phyloP scores from a whole-genome alignment of 2,329 filamentous ascomycete species.

The Orbilia ellipsospora region DNA sequence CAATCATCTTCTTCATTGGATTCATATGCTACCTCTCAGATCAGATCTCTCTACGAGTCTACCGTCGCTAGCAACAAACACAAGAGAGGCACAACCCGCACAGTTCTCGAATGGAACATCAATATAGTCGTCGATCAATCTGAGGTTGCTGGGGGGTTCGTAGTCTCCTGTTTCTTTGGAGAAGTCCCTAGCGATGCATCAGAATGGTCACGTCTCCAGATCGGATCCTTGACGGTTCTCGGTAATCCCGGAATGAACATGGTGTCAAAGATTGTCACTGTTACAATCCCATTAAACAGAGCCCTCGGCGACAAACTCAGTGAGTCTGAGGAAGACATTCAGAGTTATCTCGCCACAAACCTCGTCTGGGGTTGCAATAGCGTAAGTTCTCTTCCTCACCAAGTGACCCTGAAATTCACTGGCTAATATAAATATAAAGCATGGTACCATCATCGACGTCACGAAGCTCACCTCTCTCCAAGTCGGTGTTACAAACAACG shows the following conservation, averaged over 20 bases:
- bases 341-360: slow-evolving; percentile 3
- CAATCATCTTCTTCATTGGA: slow-evolving; percentile 16
- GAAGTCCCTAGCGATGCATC: background rate
- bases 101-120: slow-evolving; percentile 51
- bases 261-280: background rate
- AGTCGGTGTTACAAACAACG: slow-evolving; percentile 37
- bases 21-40: slow-evolving; percentile 30
- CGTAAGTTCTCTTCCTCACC: background rate
- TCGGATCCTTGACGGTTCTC: slow-evolving; percentile 11
- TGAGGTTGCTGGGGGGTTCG: slow-evolving; percentile 47
- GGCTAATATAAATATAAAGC: background rate
- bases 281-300: slow-evolving; percentile 6
- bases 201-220: slow-evolving; percentile 3
- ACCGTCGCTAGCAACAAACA: too few relatives aligned
- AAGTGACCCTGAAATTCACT: background rate
- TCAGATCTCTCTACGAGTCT: slow-evolving; percentile 54
- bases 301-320: background rate
- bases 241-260: background rate
- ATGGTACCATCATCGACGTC: slow-evolving; percentile 12
- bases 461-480: slow-evolving; percentile 12
- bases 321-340: background rate
- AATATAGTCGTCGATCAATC: slow-evolving; percentile 54
- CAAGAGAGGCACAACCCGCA: background rate
- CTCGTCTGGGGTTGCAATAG: slow-evolving; percentile 6
- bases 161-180: slow-evolving; percentile 13